Evolutionary conservation across 1,284 basidiomycete genomes (phyloP).

Genomic region (Papiliotrema fonsecae): DNA sequence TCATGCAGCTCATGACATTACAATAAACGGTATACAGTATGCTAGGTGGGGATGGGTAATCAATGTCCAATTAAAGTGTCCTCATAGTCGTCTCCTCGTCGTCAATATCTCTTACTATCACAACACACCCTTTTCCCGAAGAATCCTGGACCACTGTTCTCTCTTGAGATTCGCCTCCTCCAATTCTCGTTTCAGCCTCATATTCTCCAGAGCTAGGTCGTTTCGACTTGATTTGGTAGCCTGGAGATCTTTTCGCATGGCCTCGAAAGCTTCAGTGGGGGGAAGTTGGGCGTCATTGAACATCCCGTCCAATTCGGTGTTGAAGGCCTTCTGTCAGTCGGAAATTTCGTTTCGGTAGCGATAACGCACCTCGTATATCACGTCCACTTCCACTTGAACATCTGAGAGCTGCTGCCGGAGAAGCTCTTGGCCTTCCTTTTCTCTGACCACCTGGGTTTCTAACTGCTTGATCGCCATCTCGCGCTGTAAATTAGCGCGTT

Average conservation of each 20-base stretch:
- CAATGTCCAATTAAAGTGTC: too few species aligned
- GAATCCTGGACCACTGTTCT: constrained; percentile 69
- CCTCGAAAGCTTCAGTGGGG: constrained; percentile 68
- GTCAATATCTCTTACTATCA: not conserved
- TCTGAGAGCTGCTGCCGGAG: constrained; percentile 69
- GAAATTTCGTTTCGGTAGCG: not conserved
- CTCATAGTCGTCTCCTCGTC: not conserved
- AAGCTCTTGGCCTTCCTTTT: constrained; percentile 67
- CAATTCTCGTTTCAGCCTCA: constrained; percentile 66
- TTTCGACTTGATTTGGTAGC: constrained; percentile 72
- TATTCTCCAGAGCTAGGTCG: constrained; percentile 66
- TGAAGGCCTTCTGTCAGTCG: constrained; percentile 64
- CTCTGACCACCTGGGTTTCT: constrained; percentile 62
- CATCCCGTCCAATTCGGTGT: constrained; percentile 84
- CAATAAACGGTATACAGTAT: too few species aligned
- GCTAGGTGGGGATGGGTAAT: too few species aligned
- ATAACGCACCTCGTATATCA: constrained; percentile 73
- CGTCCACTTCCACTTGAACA: constrained; percentile 76
- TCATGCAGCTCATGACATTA: too few species aligned
- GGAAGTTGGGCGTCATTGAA: constrained; percentile 73
- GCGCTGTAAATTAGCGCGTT: constrained; percentile 48
- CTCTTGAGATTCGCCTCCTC: constrained; percentile 67
- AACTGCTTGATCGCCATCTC: constrained; percentile 57
- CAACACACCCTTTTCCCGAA: constrained; percentile 58
- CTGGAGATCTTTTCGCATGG: constrained; percentile 66